phyloP scores from a whole-genome alignment of 805 yeast species.

The Kurtzmaniella fragi region DNA sequence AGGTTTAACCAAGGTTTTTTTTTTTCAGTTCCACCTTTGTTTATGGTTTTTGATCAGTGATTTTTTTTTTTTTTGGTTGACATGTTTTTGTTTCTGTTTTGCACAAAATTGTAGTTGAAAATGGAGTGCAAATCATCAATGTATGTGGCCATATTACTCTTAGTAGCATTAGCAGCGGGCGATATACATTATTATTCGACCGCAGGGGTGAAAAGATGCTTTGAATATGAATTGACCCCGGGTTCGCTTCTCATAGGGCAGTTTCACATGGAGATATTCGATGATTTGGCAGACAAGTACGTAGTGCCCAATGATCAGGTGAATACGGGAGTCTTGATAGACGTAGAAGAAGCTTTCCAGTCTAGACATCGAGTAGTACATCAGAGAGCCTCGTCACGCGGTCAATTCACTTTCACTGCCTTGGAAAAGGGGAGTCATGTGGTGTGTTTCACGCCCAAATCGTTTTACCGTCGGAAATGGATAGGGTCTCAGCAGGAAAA shows the following conservation, averaged over 20 bases:
- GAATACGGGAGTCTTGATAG: conserved; percentile 31
- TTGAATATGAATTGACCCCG: conserved; percentile 49
- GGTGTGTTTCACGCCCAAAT: conserved; percentile 21
- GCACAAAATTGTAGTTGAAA: neutral
- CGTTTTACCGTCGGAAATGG: conserved; percentile 15
- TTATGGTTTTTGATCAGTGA: neutral
- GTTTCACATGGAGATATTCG: conserved; percentile 44
- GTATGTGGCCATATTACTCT: conserved; percentile 20
- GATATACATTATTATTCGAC: conserved; percentile 46
- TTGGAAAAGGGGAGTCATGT: conserved; percentile 22
- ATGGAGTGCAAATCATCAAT: conserved; percentile 13
- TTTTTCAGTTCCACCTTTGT: too few species aligned
- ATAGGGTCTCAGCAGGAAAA: conserved; percentile 5
- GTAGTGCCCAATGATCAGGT: conserved; percentile 22
- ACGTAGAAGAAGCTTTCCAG: conserved; percentile 38
- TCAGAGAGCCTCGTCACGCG: conserved; percentile 17
- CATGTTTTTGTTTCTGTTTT: neutral
- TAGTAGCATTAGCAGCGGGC: conserved; percentile 7
- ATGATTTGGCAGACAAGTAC: conserved; percentile 29
- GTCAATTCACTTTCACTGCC: conserved; percentile 23
- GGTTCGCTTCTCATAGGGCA: conserved; percentile 46
- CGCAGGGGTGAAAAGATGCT: conserved; percentile 51
- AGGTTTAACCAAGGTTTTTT: too few species aligned
- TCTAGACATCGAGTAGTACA: conserved; percentile 19
- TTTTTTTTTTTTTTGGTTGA: neutral